Base-by-base conservation (phyloP, 768 basidiomycete genomes). In the Psilocybe cubensis region DNA sequence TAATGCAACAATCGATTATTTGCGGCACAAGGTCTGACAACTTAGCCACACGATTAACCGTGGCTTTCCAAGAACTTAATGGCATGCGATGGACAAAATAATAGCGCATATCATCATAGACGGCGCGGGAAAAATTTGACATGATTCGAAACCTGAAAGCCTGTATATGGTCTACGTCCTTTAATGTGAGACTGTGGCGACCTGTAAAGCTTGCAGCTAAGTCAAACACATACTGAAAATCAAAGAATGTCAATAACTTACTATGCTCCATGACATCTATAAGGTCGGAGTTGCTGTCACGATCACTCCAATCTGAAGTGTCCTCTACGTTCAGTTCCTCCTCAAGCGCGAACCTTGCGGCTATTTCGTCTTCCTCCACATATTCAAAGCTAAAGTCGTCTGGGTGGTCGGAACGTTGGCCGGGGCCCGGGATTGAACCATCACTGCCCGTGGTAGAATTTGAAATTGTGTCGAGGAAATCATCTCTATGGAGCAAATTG, bases 1-100 rank as follows among this genome's bases (percentile, higher is more conserved):
- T 68, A 7, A 66, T 35, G 53, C 77, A 78, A 44, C 74, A 76
- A 50, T 76, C 58, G 52, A 69, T 68, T 42, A 53, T 68, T 5
- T 50, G 27, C 0, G 68, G 68, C 7, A 50, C 21, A 3, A 78
- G 48, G 3, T 62, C 65, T 1, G 71, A 63, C 1, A 76, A 55
- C 2, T 62, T 41, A 1, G 67, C 68, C 11, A 73, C 18, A 1
- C 63, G 62, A 6, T 62, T 56, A 3, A 65, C 31, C 20, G 70
- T 70, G 1, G 65, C 58, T 51, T 63, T 73, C 21, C 69, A 61
- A 0, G 71, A 72, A 8, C 54, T 42, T 9, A 74, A 61, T 7
- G 64, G 38, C 14, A 73, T 35, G 20, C 69, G 64, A 31, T 68
- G 52, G 1, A 28, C 25, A 48, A 73, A 72, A 0, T 66, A 42